Conservation (phyloP, 441 rosid genomes). For the Erodium trifolium region DNA sequence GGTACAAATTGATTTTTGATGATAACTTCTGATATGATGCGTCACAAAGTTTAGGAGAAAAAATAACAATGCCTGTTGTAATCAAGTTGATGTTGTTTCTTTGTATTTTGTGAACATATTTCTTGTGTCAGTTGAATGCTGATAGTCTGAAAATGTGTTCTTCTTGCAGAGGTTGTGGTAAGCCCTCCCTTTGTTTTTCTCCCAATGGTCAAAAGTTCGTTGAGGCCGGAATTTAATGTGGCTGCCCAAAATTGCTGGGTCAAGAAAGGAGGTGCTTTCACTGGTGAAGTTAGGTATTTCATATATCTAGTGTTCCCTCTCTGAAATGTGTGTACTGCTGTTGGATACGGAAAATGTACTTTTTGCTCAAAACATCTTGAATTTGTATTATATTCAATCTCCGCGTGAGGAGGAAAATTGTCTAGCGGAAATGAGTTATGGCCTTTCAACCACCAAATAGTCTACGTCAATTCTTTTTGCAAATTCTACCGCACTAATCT, state of each 20-base stretch:
- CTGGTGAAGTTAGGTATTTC: no score
- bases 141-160: not conserved
- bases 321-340: no score
- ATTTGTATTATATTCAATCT: not conserved
- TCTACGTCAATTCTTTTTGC: not conserved
- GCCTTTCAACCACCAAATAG: not conserved
- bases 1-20: not conserved
- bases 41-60: not conserved
- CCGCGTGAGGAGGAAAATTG: not conserved
- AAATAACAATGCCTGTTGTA: not conserved
- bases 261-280: no score
- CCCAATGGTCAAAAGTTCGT: constrained; percentile 35
- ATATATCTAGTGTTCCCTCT: no score
- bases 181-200: constrained; percentile 69
- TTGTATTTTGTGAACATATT: not conserved
- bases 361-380: no score
- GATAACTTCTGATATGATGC: not conserved
- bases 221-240: constrained; percentile 48
- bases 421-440: not conserved
- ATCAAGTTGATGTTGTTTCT: not conserved
- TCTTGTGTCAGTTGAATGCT: not conserved
- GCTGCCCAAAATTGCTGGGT: constrained; percentile 64
- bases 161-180: constrained; percentile 52
- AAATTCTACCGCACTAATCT: not conserved
- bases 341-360: no score